Conservation (phyloP, 2,329 filamentous ascomycete species). For the Phyllosticta citribraziliensis region DNA sequence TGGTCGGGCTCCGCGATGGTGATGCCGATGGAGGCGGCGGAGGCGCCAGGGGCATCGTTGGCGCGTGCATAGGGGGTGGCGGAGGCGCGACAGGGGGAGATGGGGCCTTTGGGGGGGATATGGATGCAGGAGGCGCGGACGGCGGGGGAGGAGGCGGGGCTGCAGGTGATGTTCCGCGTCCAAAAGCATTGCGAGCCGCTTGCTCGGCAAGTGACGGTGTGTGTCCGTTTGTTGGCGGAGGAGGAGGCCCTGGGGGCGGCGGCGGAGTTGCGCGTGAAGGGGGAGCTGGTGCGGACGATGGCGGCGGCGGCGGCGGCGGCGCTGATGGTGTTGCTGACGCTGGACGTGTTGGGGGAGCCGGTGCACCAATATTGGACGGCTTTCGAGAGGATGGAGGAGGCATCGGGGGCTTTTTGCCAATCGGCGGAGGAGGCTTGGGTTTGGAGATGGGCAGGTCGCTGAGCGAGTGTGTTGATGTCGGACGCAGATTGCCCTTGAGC, state of each 20-base stretch:
- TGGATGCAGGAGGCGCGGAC: constrained; percentile 31
- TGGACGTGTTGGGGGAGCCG: constrained; percentile 28
- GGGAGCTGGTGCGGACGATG: constrained; percentile 32
- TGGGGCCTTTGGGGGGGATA: constrained; percentile 28
- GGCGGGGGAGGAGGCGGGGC: constrained; percentile 30
- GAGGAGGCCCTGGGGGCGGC: constrained; percentile 27
- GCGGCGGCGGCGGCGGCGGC: constrained; percentile 49
- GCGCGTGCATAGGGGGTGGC: constrained; percentile 17
- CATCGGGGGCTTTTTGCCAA: constrained; percentile 62
- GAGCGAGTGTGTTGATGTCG: constrained; percentile 49
- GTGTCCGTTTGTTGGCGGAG: constrained; percentile 18
- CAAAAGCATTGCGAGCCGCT: constrained; percentile 51
- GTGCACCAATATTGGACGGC: constrained; percentile 35
- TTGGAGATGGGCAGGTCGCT: constrained; percentile 37
- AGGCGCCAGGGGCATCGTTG: constrained; percentile 22
- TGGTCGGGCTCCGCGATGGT: constrained; percentile 16
- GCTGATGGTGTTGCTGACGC: constrained; percentile 35
- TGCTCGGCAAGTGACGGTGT: constrained; percentile 36
- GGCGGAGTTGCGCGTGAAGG: constrained; percentile 38
- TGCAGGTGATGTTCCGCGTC: constrained; percentile 22
- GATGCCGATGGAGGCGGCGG: constrained; percentile 20
- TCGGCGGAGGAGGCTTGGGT: constrained; percentile 63
- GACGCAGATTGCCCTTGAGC: constrained; percentile 38
- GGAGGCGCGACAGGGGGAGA: constrained; percentile 18
- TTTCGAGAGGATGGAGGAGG: constrained; percentile 49